Evolutionary conservation across 371 early-diverging fungal genomes (phyloP).

Genomic region (Coemansia sp.): DNA sequence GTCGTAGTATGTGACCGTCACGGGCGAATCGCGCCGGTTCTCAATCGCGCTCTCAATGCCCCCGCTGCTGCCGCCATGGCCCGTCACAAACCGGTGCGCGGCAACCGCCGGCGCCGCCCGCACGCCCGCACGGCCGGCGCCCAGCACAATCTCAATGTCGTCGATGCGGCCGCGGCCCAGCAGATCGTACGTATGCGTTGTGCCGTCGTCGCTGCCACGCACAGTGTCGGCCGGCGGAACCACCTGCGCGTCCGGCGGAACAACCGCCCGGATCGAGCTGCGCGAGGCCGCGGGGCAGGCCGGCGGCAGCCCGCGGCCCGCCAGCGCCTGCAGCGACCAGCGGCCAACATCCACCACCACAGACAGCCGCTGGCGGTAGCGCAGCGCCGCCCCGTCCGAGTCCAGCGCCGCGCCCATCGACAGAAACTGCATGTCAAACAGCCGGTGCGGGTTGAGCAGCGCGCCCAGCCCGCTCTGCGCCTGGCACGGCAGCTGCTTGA

Average conservation of each 20-base stretch:
- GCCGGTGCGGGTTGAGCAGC: conserved; percentile 82
- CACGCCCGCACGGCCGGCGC: background rate
- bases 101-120: conserved; percentile 54
- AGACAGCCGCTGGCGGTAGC: conserved; percentile 32
- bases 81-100: conserved; percentile 76
- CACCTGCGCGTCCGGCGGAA: conserved; percentile 10
- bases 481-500: conserved; percentile 92
- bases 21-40: conserved; percentile 57
- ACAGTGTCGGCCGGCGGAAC: conserved; percentile 12
- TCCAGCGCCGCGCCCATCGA: conserved; percentile 78
- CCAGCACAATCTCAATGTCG: conserved; percentile 15
- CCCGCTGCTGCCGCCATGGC: conserved; percentile 78
- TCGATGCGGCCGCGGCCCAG: conserved; percentile 4
- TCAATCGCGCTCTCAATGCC: conserved; percentile 71
- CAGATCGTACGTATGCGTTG: conserved; percentile 18
- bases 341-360: conserved; percentile 27
- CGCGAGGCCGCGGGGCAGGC: conserved; percentile 35
- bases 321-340: conserved; percentile 35
- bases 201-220: background rate
- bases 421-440: conserved; percentile 87
- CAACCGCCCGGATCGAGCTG: conserved; percentile 34
- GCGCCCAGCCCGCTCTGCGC: conserved; percentile 82
- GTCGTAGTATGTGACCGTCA: conserved; percentile 69
- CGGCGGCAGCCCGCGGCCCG: conserved; percentile 15
- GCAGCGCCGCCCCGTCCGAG: conserved; percentile 10